A percentile compares a stretch with the other conserved stretches of the same genome.
Conservation (phyloP, 495 filamentous ascomycete species). For the Lophiostoma macrostomum region DNA sequence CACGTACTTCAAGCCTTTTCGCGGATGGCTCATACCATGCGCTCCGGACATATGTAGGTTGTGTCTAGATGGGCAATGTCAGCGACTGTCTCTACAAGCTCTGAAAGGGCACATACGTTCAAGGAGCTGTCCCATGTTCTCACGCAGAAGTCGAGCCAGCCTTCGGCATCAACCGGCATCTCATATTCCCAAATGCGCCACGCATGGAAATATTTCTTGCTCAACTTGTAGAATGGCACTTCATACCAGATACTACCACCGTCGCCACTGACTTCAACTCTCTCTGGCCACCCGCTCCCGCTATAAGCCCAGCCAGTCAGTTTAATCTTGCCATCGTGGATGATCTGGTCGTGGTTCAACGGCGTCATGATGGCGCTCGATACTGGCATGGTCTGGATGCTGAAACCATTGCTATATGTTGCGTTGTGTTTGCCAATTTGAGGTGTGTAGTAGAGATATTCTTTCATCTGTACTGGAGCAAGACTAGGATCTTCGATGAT, state of each 20-base stretch:
- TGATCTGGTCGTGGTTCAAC: slow-evolving; percentile 47
- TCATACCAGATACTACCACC: slow-evolving; percentile 60
- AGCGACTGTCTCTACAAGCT: no score
- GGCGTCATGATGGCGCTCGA: slow-evolving; percentile 58
- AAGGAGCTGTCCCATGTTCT: slow-evolving; percentile 59
- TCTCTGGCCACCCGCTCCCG: slow-evolving; percentile 58
- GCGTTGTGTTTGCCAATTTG: slow-evolving; percentile 62
- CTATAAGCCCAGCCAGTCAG: slow-evolving; percentile 59
- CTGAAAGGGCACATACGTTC: slow-evolving; percentile 35
- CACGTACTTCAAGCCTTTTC: background rate
- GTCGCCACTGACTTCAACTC: slow-evolving; percentile 57
- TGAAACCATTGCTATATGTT: slow-evolving; percentile 50
- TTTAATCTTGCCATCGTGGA: slow-evolving; percentile 54
- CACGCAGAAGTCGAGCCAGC: slow-evolving; percentile 57
- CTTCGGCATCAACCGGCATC: slow-evolving; percentile 56
- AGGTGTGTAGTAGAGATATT: slow-evolving; percentile 59
- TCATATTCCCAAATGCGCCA: slow-evolving; percentile 56
- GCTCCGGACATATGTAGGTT: slow-evolving; percentile 45
- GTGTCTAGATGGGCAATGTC: slow-evolving; percentile 43
- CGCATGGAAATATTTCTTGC: slow-evolving; percentile 52
- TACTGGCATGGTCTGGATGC: slow-evolving; percentile 65
- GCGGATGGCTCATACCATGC: slow-evolving; percentile 32
- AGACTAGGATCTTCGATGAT: slow-evolving; percentile 46
- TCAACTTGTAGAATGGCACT: slow-evolving; percentile 50
- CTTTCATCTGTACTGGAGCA: slow-evolving; percentile 46